These are phyloP conservation scores for Boletus rubescentipes DNA, from an alignment of 768 basidiomycete genomes.

Conservation along the genomic window DNA sequence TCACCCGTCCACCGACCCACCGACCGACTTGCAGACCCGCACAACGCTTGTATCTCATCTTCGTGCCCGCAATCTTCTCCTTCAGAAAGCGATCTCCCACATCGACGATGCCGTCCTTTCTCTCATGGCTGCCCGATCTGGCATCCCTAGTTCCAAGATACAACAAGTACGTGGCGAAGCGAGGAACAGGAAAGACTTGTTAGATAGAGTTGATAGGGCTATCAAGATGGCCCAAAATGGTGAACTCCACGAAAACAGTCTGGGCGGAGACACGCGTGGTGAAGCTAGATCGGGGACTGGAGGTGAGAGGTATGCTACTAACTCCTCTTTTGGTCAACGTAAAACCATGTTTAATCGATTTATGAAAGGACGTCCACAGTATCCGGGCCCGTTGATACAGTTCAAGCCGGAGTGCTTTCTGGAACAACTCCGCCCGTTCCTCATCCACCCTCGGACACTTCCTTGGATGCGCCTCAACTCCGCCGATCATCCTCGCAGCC, in stretches of 20 bases:
- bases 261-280: neutral
- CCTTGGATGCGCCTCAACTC: constrained; percentile 20
- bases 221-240: constrained; percentile 29
- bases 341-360: constrained; percentile 7
- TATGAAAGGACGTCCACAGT: constrained; percentile 11
- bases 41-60: constrained; percentile 28
- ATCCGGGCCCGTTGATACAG: constrained; percentile 1
- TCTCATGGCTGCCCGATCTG: constrained; percentile 32
- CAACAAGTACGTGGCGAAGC: constrained; percentile 32
- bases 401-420: constrained; percentile 1
- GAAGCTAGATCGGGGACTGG: neutral
- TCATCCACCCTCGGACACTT: constrained; percentile 4
- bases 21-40: constrained; percentile 12
- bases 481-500: constrained; percentile 31
- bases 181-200: constrained; percentile 31
- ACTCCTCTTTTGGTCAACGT: neutral
- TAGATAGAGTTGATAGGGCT: constrained; percentile 30
- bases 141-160: constrained; percentile 30
- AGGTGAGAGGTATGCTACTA: constrained; percentile 16
- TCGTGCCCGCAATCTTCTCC: constrained; percentile 31
- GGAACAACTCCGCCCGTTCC: neutral
- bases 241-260: constrained; percentile 10
- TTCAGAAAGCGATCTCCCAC: constrained; percentile 32
- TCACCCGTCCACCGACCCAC: constrained; percentile 18
- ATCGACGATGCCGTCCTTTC: constrained; percentile 33